A percentile compares a stretch with the other conserved stretches of the same genome.
phyloP scores from a whole-genome alignment of 495 filamentous ascomycete genomes.

The Trichoderma orchidacearum region DNA sequence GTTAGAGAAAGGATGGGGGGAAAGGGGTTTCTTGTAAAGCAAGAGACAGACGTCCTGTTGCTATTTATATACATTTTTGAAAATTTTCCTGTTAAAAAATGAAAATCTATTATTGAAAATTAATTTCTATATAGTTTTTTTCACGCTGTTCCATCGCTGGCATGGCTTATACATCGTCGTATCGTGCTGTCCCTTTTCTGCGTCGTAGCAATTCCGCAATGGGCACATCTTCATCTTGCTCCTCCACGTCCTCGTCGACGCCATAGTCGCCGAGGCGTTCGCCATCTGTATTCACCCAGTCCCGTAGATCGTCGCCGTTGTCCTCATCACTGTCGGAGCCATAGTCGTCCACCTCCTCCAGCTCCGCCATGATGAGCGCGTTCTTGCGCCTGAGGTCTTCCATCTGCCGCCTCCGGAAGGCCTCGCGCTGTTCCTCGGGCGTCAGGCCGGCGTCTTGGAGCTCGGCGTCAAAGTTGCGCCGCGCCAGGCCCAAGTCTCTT shows the following conservation, averaged over 20 bases:
- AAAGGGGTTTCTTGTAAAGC: not conserved
- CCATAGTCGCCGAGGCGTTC: conserved; percentile 81
- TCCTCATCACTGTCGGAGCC: conserved; percentile 15
- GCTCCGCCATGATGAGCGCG: conserved; percentile 19
- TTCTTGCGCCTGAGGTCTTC: conserved; percentile 11
- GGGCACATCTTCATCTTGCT: conserved; percentile 60
- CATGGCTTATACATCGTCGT: not conserved
- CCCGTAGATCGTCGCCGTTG: conserved; percentile 15
- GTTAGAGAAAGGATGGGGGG: not conserved
- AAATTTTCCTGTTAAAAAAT: not conserved
- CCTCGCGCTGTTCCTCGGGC: conserved; percentile 27
- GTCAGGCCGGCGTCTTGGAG: conserved; percentile 16
- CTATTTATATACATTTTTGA: not conserved
- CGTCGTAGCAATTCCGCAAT: conserved; percentile 50
- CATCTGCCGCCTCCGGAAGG: conserved; percentile 17
- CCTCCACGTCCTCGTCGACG: conserved; percentile 55
- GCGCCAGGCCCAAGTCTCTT: conserved; percentile 18
- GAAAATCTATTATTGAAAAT: not conserved
- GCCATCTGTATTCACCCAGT: conserved; percentile 75
- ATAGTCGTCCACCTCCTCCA: conserved; percentile 24
- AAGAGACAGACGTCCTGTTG: not conserved
- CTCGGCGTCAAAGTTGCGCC: not conserved
- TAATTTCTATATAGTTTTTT: not conserved
- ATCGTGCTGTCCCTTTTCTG: conserved; percentile 7
- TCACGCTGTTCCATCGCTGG: not conserved